Percentiles rank a stretch among this genome's conserved stretches.
phyloP scores from a whole-genome alignment of 2,329 filamentous ascomycete genomes.

The Verticillium albo-atrum region DNA sequence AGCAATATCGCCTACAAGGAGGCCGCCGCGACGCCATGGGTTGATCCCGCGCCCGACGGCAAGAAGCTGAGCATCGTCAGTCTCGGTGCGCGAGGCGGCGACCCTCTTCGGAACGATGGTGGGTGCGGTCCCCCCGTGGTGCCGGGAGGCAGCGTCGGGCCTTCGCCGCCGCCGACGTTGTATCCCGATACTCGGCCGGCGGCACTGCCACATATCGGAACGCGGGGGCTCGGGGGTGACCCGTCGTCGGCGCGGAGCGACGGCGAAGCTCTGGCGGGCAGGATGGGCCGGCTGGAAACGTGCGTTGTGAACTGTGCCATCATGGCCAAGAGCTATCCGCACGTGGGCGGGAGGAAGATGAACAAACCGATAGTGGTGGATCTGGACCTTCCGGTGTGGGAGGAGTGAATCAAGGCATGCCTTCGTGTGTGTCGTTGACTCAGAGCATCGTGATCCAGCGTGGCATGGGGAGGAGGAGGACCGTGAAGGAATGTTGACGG shows the following conservation, averaged over 20 bases:
- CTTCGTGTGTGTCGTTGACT: too few species aligned
- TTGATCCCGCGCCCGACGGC: slow-evolving; percentile 49
- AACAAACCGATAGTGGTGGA: slow-evolving; percentile 85
- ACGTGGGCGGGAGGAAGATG: slow-evolving; percentile 56
- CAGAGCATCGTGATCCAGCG: neutral
- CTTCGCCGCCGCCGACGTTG: neutral
- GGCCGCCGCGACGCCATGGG: slow-evolving; percentile 42
- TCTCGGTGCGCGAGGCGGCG: slow-evolving; percentile 42
- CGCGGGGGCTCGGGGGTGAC: slow-evolving; percentile 34
- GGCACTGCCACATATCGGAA: slow-evolving; percentile 18
- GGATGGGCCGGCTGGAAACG: slow-evolving; percentile 57
- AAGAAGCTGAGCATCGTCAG: slow-evolving; percentile 61
- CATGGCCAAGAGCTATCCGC: slow-evolving; percentile 63
- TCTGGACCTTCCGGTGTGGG: slow-evolving; percentile 62
- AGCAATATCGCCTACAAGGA: slow-evolving; percentile 39
- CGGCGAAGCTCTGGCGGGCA: slow-evolving; percentile 30
- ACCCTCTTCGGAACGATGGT: slow-evolving; percentile 43
- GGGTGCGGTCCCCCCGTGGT: slow-evolving; percentile 3
- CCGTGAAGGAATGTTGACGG: neutral
- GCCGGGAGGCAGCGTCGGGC: too few species aligned
- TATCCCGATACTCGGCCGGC: neutral
- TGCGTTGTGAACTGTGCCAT: slow-evolving; percentile 79
- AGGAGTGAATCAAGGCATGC: slow-evolving; percentile 4
- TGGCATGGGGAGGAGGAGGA: neutral
- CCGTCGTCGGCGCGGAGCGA: slow-evolving; percentile 36